Evolutionary conservation across 768 basidiomycete species (phyloP), one percentile per base, ranked within the genome.

Genomic region (Porpolomopsis calyptriformis): DNA sequence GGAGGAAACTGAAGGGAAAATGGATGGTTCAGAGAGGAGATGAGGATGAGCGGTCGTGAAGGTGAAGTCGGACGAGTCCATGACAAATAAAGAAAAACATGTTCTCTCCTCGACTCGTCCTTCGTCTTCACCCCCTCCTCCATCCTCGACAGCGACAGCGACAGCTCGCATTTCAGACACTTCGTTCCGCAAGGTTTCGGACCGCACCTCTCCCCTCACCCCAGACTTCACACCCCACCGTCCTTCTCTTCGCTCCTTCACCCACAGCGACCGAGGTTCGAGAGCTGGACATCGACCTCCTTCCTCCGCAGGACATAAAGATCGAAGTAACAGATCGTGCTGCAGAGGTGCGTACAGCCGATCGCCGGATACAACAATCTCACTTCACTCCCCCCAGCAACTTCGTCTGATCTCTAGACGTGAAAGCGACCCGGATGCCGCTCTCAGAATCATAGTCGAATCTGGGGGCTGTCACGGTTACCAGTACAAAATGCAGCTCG

Each of bases 401-500:
- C 70, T 96, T 2, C 69, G 71, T 36, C 61, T 65, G 36, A 86
- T 96, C 48, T 74, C 85, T 8, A 55, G 69, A n/a, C 69, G 78
- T 31, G 76, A 85, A 56, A 67, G 77, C 8, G 73, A 84, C 52
- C 62, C 77, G 0, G 57, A 75, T 40, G 71, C 86, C 18, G 87
- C 82, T 3, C 68, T 97, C 19, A 71, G 92, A 52, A 73, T 98
- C 52, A 70, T 80, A 1, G 90, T 97, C 20, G 91, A 96, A 56
- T 88, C 85, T 9, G 94, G 94, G 9, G 94, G 94, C 16, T 98
- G 94, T 57, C 93, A 98, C 60, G 94, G 94, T 29, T 97, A 97
- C 62, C 91, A 96, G 57, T 96, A 97, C 63, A 93, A 87, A 54
- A 77, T 98, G 74, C 80, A 84, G 46, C 72, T 97, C 3, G 82